phyloP scores from a whole-genome alignment of 768 basidiomycete genomes.

The Tubosaeta brunneosetosa region DNA sequence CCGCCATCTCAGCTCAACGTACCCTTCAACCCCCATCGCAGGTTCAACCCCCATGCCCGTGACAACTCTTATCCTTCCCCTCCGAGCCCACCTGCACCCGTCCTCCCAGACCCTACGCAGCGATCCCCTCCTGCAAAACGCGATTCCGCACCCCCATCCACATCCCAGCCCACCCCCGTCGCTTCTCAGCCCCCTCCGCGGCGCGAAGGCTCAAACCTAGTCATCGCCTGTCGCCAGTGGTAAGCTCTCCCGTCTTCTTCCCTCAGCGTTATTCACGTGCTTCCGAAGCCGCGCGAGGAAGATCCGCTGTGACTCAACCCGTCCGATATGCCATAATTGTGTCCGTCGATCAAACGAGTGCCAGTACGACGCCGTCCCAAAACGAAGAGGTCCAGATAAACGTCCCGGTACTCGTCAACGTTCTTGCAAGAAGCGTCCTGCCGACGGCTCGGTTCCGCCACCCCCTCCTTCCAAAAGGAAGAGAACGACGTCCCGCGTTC shows the following conservation, averaged over 20 bases:
- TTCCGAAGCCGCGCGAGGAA: conserved; percentile 72
- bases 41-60: conserved; percentile 34
- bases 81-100: conserved; percentile 14
- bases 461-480: conserved; percentile 53
- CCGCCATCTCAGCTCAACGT: conserved; percentile 24
- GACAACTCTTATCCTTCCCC: conserved; percentile 38
- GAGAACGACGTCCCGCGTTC: conserved; percentile 32
- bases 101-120: conserved; percentile 22
- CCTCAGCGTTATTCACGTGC: conserved; percentile 28
- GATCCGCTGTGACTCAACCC: conserved; percentile 80
- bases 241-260: conserved; percentile 38
- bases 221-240: conserved; percentile 86
- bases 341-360: conserved; percentile 71
- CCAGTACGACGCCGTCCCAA: conserved; percentile 75
- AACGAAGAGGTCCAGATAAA: conserved; percentile 83
- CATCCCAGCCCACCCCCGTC: conserved; percentile 19
- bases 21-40: conserved; percentile 24
- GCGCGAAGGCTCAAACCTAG: conserved; percentile 60
- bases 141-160: conserved; percentile 41
- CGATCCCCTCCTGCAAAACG: conserved; percentile 39
- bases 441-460: conserved; percentile 48
- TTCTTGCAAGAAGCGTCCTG: conserved; percentile 76
- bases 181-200: conserved; percentile 32
- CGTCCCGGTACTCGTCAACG: conserved; percentile 79
- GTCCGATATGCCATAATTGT: conserved; percentile 81